These are phyloP conservation scores for Trichaptum fuscoviolaceum DNA, from an alignment of 768 basidiomycete species.

Conservation along the genomic window DNA sequence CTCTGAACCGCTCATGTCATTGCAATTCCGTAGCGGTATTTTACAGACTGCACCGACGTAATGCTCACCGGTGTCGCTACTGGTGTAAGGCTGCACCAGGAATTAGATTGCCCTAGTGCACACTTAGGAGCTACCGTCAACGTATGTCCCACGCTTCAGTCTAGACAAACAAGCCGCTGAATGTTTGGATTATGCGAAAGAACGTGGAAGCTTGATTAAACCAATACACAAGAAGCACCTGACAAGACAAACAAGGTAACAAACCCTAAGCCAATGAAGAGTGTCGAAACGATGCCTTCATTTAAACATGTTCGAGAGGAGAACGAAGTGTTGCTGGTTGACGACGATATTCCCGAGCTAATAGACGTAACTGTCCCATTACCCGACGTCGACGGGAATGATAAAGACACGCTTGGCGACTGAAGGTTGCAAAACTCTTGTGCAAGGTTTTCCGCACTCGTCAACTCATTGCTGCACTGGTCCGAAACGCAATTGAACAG, in stretches of 20 bases:
- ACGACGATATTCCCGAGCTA: not conserved
- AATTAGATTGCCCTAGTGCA: too few relatives aligned
- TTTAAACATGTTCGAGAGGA: not conserved
- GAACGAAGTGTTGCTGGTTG: not conserved
- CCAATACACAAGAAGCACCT: not conserved
- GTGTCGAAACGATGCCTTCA: not conserved
- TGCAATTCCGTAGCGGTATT: too few relatives aligned
- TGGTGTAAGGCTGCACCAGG: too few relatives aligned
- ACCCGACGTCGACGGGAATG: slow-evolving; percentile 29
- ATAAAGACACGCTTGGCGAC: slow-evolving; percentile 28
- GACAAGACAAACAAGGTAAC: not conserved
- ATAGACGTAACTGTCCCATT: not conserved
- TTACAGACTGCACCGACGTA: too few relatives aligned
- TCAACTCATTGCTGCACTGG: slow-evolving; percentile 32
- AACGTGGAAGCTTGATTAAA: not conserved
- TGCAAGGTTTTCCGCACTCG: slow-evolving; percentile 37
- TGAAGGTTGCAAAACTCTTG: slow-evolving; percentile 44
- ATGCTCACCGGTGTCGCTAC: too few relatives aligned
- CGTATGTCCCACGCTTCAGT: too few relatives aligned
- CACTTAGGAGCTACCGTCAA: too few relatives aligned
- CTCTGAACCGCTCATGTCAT: too few relatives aligned
- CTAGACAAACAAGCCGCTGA: not conserved
- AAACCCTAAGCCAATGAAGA: not conserved
- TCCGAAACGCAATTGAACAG: slow-evolving; percentile 33
- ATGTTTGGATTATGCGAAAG: not conserved